A percentile compares a stretch with the other conserved stretches of the same genome.
Conservation (phyloP, 345 rosid genomes). For the Populus euphratica region DNA sequence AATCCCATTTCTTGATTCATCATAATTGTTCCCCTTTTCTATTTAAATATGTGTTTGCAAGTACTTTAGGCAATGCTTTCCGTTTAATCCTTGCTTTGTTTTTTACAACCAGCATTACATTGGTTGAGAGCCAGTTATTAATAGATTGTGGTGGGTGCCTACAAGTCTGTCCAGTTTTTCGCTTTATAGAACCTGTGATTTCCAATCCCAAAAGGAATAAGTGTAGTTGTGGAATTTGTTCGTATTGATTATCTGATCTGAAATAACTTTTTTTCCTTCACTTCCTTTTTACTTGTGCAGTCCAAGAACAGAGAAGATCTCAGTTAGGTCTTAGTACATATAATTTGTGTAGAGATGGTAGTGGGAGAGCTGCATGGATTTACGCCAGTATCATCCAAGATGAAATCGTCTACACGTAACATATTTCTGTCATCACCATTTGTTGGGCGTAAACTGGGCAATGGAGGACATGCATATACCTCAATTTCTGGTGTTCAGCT, state of each 20-base stretch:
- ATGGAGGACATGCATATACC: slow-evolving; percentile 12
- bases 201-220: not conserved
- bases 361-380: slow-evolving; percentile 14
- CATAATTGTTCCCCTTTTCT: too few species aligned
- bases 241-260: not conserved
- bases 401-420: slow-evolving; percentile 23
- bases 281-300: slow-evolving; percentile 7
- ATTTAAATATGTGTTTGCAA: too few species aligned
- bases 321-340: too few species aligned
- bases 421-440: slow-evolving; percentile 33
- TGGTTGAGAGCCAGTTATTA: too few species aligned
- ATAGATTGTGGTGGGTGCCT: too few species aligned
- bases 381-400: slow-evolving; percentile 17
- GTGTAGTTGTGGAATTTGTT: not conserved
- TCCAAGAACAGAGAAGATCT: slow-evolving; percentile 10
- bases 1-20: too few species aligned
- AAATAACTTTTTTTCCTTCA: not conserved
- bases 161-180: too few species aligned
- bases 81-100: too few species aligned
- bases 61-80: too few species aligned
- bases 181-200: not conserved
- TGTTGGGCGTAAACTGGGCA: slow-evolving; percentile 24
- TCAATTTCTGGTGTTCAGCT: slow-evolving; percentile 24
- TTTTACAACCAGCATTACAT: too few species aligned
- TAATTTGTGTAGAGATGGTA: slow-evolving; percentile 1